Conservation (phyloP, 306 rosid species). For the Malus fusca region DNA sequence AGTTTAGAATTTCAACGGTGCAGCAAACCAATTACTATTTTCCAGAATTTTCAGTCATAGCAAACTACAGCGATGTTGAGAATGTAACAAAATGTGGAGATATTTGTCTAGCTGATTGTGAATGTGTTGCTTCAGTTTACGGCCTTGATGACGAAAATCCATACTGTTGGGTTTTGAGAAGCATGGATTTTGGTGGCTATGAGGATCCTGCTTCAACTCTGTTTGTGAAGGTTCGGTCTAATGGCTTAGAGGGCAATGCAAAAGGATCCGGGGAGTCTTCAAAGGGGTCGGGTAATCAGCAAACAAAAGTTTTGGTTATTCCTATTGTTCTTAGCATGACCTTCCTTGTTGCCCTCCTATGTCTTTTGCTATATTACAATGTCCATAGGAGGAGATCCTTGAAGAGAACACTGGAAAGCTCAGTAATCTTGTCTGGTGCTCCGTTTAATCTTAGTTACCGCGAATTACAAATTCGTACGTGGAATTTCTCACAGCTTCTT, state of each 20-base stretch:
- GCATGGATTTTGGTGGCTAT: slow-evolving; percentile 85
- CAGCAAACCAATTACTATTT: slow-evolving; percentile 80
- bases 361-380: slow-evolving; percentile 60
- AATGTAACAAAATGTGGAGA: slow-evolving; percentile 74
- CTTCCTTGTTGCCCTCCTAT: slow-evolving; percentile 56
- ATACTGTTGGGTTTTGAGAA: slow-evolving; percentile 74
- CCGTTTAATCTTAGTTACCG: slow-evolving; percentile 68
- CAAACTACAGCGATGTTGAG: slow-evolving; percentile 66
- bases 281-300: slow-evolving; percentile 31
- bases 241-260: slow-evolving; percentile 39
- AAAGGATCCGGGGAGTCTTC: slow-evolving; percentile 37
- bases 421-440: slow-evolving; percentile 70
- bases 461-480: slow-evolving; percentile 68
- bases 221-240: slow-evolving; percentile 62
- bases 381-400: slow-evolving; percentile 59
- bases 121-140: slow-evolving; percentile 86
- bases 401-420: slow-evolving; percentile 65
- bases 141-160: slow-evolving; percentile 78
- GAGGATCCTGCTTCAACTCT: slow-evolving; percentile 76
- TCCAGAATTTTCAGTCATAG: slow-evolving; percentile 68
- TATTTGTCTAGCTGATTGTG: slow-evolving; percentile 72
- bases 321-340: slow-evolving; percentile 67
- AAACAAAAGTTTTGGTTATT: slow-evolving; percentile 55
- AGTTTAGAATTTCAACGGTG: slow-evolving; percentile 44
- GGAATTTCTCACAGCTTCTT: slow-evolving; percentile 63